Percentiles rank a stretch among this genome's conserved stretches.
Evolutionary conservation across 495 filamentous ascomycete genomes (phyloP).

Genomic region (Daldinia bambusicola): DNA sequence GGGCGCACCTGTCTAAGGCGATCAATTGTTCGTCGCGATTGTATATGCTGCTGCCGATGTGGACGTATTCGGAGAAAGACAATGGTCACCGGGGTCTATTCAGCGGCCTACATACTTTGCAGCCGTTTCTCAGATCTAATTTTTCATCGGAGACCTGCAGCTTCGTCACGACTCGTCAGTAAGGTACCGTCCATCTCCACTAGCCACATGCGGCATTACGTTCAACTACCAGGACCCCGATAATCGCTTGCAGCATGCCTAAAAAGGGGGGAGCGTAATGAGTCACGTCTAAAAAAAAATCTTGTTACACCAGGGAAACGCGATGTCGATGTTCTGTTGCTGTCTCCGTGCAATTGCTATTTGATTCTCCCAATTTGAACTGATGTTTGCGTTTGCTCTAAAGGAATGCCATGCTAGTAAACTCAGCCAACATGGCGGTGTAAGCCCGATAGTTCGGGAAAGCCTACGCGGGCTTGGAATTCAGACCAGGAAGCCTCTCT

Average conservation of each 20-base stretch:
- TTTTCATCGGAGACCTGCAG: slow-evolving; percentile 46
- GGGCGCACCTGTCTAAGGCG: slow-evolving; percentile 32
- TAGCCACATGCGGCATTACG: slow-evolving; percentile 43
- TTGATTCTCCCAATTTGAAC: slow-evolving; percentile 33
- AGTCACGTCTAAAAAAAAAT: slow-evolving; percentile 38
- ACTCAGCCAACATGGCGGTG: slow-evolving; percentile 47
- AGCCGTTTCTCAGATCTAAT: slow-evolving; percentile 43
- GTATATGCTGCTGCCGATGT: slow-evolving; percentile 3
- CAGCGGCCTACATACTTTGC: slow-evolving; percentile 25
- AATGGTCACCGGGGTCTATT: slow-evolving; percentile 24
- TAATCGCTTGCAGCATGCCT: slow-evolving; percentile 38
- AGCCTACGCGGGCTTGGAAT: slow-evolving; percentile 34
- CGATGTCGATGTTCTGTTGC: slow-evolving; percentile 16
- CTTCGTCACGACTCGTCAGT: slow-evolving; percentile 31
- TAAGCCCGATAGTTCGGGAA: slow-evolving; percentile 42
- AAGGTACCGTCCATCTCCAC: slow-evolving; percentile 42
- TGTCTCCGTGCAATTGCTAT: slow-evolving; percentile 37
- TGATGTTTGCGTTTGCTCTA: slow-evolving; percentile 38
- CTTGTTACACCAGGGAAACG: slow-evolving; percentile 28
- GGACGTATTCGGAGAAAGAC: slow-evolving; percentile 21
- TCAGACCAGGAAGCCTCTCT: slow-evolving; percentile 25
- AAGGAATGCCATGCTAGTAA: slow-evolving; percentile 21
- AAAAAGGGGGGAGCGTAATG: slow-evolving; percentile 31
- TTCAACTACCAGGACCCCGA: slow-evolving; percentile 43
- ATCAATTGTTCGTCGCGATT: slow-evolving; percentile 9